Evolutionary conservation across 441 rosid genomes (phyloP).

Genomic region (Gossypium gossypioides): DNA sequence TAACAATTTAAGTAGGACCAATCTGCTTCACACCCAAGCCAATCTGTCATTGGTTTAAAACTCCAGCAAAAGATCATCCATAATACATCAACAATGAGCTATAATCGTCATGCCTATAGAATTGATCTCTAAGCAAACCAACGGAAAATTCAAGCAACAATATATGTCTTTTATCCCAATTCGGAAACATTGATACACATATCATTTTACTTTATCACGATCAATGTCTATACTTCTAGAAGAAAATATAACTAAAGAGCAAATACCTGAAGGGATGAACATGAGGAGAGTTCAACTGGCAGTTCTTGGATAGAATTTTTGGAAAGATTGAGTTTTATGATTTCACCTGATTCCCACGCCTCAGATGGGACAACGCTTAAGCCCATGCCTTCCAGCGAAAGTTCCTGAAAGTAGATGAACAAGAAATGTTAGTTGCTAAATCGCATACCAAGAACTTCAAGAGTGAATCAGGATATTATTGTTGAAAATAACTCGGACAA

Average conservation of each 20-base stretch:
- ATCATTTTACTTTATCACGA: neutral
- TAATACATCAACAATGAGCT: neutral
- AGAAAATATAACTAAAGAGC: neutral
- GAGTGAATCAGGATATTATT: neutral
- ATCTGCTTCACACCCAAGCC: neutral
- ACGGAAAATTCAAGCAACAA: neutral
- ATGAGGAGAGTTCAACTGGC: slow-evolving; percentile 63
- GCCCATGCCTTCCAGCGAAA: slow-evolving; percentile 60
- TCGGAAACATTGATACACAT: neutral
- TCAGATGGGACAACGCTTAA: slow-evolving; percentile 68
- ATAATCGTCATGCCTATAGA: neutral
- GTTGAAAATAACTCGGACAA: neutral
- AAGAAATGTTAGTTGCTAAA: neutral
- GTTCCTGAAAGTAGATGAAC: slow-evolving; percentile 45
- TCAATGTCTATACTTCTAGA: neutral
- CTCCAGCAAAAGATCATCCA: neutral
- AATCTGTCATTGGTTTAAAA: neutral
- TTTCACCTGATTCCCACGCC: slow-evolving; percentile 72
- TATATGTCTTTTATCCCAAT: neutral
- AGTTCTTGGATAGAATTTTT: slow-evolving; percentile 72
- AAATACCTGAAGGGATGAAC: slow-evolving; percentile 61
- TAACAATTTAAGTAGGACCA: neutral
- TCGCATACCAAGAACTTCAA: neutral
- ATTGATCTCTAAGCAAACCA: neutral
- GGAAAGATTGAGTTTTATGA: slow-evolving; percentile 67